A percentile compares a stretch with the other conserved stretches of the same genome.
These are phyloP conservation scores for Entoloma clypeatum DNA, from an alignment of 1,284 basidiomycete genomes.

Conservation along the genomic window DNA sequence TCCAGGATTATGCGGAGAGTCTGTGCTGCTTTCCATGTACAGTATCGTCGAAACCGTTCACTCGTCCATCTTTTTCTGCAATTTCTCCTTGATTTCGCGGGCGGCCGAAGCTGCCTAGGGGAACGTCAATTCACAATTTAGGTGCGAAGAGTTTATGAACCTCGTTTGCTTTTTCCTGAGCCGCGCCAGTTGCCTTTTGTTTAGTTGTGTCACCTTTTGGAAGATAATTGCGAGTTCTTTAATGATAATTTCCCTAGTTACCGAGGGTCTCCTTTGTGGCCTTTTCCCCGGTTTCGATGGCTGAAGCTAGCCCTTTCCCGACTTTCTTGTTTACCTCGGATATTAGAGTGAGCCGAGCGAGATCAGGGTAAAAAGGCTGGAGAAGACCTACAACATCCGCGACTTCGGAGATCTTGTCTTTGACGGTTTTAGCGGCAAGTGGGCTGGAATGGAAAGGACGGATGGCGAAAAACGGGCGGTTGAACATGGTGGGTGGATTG, in stretches of 20 bases:
- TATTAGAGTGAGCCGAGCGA: no score
- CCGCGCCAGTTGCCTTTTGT: slow-evolving; percentile 30
- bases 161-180: slow-evolving; percentile 40
- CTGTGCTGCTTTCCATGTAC: no score
- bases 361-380: no score
- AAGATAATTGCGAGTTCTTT: not conserved
- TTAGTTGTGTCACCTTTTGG: slow-evolving; percentile 31
- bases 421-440: slow-evolving; percentile 45
- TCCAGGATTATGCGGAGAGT: no score
- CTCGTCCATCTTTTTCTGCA: no score
- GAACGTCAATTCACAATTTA: no score
- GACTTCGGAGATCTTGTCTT: slow-evolving; percentile 59
- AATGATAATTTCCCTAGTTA: slow-evolving; percentile 25
- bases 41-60: no score
- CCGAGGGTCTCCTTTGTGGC: slow-evolving; percentile 56
- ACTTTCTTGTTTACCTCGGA: slow-evolving; percentile 58
- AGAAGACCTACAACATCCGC: slow-evolving; percentile 52
- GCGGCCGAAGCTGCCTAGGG: no score
- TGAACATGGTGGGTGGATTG: no score
- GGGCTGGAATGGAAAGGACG: slow-evolving; percentile 48
- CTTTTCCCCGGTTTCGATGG: slow-evolving; percentile 61
- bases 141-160: slow-evolving; percentile 28
- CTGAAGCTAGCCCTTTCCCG: slow-evolving; percentile 55
- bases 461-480: slow-evolving; percentile 22
- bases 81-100: no score